Conservation (phyloP, 345 rosid species). For the Lepidium africanum region DNA sequence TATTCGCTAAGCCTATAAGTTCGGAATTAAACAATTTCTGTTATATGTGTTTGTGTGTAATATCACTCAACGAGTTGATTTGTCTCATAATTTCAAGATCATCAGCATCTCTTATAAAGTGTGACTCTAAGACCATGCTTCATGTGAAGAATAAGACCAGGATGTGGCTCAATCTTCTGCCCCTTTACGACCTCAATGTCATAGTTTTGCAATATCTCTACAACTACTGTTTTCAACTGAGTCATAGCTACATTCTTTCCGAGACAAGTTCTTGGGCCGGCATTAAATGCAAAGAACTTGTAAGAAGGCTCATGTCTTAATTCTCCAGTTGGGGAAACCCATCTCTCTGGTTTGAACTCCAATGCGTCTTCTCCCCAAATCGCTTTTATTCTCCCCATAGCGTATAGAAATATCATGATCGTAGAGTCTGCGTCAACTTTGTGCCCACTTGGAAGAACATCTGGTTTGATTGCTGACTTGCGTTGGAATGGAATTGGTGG, state of each 20-base stretch:
- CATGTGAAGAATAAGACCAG: background rate
- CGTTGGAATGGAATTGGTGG: constrained; percentile 22
- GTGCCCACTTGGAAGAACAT: constrained; percentile 29
- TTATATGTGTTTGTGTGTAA: too few species aligned
- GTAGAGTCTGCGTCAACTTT: constrained; percentile 4
- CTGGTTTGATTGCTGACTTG: background rate
- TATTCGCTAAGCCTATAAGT: too few species aligned
- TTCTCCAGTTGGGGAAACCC: background rate
- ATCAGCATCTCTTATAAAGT: background rate
- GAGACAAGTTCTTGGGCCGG: constrained; percentile 11
- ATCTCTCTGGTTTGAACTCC: background rate
- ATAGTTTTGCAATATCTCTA: too few species aligned
- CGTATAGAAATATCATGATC: constrained; percentile 5
- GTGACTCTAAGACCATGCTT: constrained; percentile 15
- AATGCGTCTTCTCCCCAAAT: too few species aligned
- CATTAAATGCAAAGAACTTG: constrained; percentile 17
- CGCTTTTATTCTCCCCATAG: background rate
- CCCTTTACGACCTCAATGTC: background rate
- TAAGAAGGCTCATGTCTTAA: constrained; percentile 16
- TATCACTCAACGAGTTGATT: too few species aligned
- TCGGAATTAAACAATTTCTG: background rate
- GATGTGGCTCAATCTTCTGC: constrained; percentile 12
- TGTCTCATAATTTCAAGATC: background rate
- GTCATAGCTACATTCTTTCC: background rate
- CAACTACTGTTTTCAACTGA: too few species aligned